These are phyloP conservation scores for Botrytis fabae DNA, from an alignment of 2,329 filamentous ascomycete genomes.

Conservation along the genomic window DNA sequence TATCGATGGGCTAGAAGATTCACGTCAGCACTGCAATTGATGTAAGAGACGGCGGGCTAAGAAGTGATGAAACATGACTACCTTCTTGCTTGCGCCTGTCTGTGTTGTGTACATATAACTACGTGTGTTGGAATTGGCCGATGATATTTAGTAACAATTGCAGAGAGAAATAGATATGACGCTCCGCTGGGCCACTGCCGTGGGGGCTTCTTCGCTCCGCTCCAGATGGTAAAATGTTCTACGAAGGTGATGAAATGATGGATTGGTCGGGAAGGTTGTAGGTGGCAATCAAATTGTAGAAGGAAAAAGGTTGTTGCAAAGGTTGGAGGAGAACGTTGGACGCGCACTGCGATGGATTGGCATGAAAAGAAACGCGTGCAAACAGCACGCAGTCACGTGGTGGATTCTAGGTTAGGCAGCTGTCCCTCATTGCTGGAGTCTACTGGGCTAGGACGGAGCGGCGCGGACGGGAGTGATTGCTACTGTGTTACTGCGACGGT, in stretches of 20 bases:
- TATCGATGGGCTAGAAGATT: background rate
- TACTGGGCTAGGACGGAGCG: too few species aligned
- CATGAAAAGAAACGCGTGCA: background rate
- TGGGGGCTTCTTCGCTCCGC: background rate
- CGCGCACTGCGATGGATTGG: background rate
- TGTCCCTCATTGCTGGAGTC: background rate
- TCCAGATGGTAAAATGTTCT: background rate
- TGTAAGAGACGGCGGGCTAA: too few species aligned
- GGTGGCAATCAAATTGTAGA: background rate
- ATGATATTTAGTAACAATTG: background rate
- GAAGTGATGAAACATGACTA: background rate
- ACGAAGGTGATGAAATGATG: background rate
- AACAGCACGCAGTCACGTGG: background rate
- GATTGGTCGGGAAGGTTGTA: background rate
- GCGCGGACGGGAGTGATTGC: too few species aligned
- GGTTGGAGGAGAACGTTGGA: background rate
- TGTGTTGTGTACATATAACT: background rate
- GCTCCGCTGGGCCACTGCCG: slow-evolving; percentile 6
- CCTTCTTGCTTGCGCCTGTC: background rate
- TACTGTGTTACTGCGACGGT: too few species aligned
- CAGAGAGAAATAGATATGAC: background rate
- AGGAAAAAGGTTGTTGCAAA: background rate
- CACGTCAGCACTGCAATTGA: background rate
- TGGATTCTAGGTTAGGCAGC: background rate
- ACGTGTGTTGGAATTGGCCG: background rate